These are phyloP conservation scores for Vitis rotundifolia DNA, from an alignment of 164 flowering plant genomes.

Conservation along the genomic window DNA sequence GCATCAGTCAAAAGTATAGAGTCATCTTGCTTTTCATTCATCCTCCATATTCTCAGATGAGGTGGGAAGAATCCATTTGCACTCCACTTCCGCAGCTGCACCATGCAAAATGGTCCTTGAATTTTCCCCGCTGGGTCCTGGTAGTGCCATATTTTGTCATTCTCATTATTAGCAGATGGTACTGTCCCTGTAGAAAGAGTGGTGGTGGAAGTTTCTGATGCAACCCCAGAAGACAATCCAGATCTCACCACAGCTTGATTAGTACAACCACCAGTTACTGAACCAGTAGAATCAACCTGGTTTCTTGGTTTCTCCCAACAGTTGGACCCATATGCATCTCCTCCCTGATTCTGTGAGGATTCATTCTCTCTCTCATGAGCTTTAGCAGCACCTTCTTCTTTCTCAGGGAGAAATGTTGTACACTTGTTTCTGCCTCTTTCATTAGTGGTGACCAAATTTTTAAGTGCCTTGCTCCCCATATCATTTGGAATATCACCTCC, in stretches of 20 bases:
- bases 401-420: constrained; percentile 2
- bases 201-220: constrained; percentile 18
- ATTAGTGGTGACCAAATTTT: not conserved
- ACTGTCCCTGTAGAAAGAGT: constrained; percentile 17
- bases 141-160: constrained; percentile 60
- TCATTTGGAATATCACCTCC: constrained; percentile 19
- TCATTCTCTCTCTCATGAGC: constrained; percentile 8
- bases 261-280: constrained; percentile 7
- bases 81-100: constrained; percentile 60
- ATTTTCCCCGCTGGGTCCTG: constrained; percentile 58
- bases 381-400: constrained; percentile 18
- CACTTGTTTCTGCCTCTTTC: constrained; percentile 11
- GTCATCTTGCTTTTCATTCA: constrained; percentile 35
- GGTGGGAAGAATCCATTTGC: constrained; percentile 53
- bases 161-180: constrained; percentile 28
- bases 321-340: constrained; percentile 15
- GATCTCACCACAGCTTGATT: constrained; percentile 21
- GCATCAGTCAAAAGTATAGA: constrained; percentile 60
- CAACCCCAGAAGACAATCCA: constrained; percentile 16
- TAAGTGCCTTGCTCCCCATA: constrained; percentile 9
- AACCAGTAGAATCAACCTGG: constrained; percentile 17
- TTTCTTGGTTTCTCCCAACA: constrained; percentile 14
- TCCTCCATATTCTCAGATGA: constrained; percentile 59
- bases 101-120: constrained; percentile 65
- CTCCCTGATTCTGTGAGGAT: not conserved